Base-by-base conservation (phyloP, 331 rosid genomes). In the Quercus phellos region DNA sequence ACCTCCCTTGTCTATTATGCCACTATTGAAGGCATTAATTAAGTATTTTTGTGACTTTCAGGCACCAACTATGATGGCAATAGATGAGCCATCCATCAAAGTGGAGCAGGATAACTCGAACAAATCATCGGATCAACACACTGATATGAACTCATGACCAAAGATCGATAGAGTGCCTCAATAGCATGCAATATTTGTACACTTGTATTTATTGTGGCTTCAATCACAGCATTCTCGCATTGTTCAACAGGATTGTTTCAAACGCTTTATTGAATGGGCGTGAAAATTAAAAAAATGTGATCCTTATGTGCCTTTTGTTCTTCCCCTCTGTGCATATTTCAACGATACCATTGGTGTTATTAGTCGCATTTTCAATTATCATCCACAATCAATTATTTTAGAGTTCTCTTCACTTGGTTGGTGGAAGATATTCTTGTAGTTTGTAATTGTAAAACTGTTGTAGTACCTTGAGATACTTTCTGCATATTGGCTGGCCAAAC, bases 61-160 rank as follows among this genome's bases (percentile, higher is more conserved):
- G 88, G 81, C 66, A 54, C 42, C 76, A 11, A 80, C 30, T 68
- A 51, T 58, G 74, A 81, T 78, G 81, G 81, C 79, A 30, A 76
- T 85, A 77, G 88, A 85, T 38, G 84, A 81, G 66, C 81, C 79
- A n/a, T 51, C 76, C 84, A 75, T 81, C 64, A 85, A 81, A 78
- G 83, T 78, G 77, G 85, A 85, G 81, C 79, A 74, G 73, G 78
- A 79, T 59, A 72, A 81, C 70, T 78, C 64, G 8, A 82, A 75
- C 17, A 78, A 75, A 19, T 63, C 74, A 76, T 84, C 82, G 35
- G 85, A 85, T 75, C 82, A 78, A 56, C 56, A 71, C 60, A 71
- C 58, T 18, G 74, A 78, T 79, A 85, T 72, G 85, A 85, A 73
- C 22, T 51, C 70, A 16, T 24, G 35, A 11, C 46, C 42, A 51